phyloP scores from a whole-genome alignment of 1,284 basidiomycete species.

The Trametes sp. region DNA sequence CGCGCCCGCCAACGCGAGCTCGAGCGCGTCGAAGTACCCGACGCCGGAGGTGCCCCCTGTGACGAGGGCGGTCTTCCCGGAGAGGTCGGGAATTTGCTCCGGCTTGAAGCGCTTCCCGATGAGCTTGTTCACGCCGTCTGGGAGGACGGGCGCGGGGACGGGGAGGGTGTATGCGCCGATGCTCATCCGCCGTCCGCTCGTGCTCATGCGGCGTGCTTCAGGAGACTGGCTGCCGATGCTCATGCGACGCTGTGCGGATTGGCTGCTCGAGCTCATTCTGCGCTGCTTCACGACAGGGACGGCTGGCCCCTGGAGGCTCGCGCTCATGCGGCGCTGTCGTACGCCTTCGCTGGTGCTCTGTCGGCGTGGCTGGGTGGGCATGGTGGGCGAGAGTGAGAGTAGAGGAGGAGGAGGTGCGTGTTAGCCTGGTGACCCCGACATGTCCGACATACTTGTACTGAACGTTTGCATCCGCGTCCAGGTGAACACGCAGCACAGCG shows the following conservation, averaged over 20 bases:
- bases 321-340: slow-evolving; percentile 15
- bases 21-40: slow-evolving; percentile 40
- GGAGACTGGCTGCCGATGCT: slow-evolving; percentile 9
- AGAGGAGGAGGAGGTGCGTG: background rate
- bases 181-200: slow-evolving; percentile 3
- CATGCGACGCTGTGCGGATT: slow-evolving; percentile 14
- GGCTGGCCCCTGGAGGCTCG: slow-evolving; percentile 1
- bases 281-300: slow-evolving; percentile 4
- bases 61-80: slow-evolving; percentile 40
- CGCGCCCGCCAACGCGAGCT: slow-evolving; percentile 34
- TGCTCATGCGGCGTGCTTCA: slow-evolving; percentile 10
- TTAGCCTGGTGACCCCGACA: background rate
- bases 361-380: slow-evolving; percentile 15
- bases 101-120: slow-evolving; percentile 33
- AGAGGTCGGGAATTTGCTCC: slow-evolving; percentile 38
- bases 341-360: slow-evolving; percentile 12
- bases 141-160: slow-evolving; percentile 11
- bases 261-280: slow-evolving; percentile 16
- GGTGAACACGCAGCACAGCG: slow-evolving; percentile 4
- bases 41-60: slow-evolving; percentile 39
- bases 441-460: slow-evolving; percentile 8
- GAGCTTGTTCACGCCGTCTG: slow-evolving; percentile 14
- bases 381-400: slow-evolving; percentile 1
- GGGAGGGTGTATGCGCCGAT: slow-evolving; percentile 25
- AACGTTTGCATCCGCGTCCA: slow-evolving; percentile 14